Evolutionary conservation across 1,139 yeast species (phyloP), one percentile per base, ranked within the genome.

Genomic region (Candida glucosophila): DNA sequence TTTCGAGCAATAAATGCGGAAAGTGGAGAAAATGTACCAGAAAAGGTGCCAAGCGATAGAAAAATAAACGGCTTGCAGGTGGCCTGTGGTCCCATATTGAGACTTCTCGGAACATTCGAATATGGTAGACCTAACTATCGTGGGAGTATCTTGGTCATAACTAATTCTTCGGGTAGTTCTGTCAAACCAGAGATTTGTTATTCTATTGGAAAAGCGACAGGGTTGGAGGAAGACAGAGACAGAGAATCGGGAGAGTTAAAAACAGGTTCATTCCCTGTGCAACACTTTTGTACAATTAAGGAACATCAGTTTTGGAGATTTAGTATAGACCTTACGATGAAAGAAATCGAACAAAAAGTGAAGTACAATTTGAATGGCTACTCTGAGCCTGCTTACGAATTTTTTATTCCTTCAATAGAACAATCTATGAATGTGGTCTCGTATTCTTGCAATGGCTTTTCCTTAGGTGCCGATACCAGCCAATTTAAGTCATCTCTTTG

Each of bases 381-480:
- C 20, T 36, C 39, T 28, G 56, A 60, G 34, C 52, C 53, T n/a
- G 53, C 55, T 19, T 64, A 59, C 39, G 52, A 58, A 27, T 80
- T 80, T 41, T 76, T 49, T 41, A 35, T 81, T 3, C 92, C 94
- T 1, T 58, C 75, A 2, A 37, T 40, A 2, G 41, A 53, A 6
- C 74, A 77, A 48, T 65, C 81, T 11, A 80, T 85, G 83, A 86
- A 85, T 49, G 67, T 79, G 5, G 65, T 85, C 50, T 77, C 88
- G 18, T 79, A 69, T 49, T 82, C 95, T 4, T 88, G 97, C 55
- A 88, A 88, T 46, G 97, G 96, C n/a, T 88, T 86, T 49, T 80
- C 94, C 2, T 52, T 82, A 27, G 72, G 68, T 3, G 79, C 83
- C 2, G 81, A 77, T 32, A 76, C 95, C 1, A 45, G 57, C 2